Base-by-base conservation (phyloP, 1,284 basidiomycete genomes). In the Boletus smithii region DNA sequence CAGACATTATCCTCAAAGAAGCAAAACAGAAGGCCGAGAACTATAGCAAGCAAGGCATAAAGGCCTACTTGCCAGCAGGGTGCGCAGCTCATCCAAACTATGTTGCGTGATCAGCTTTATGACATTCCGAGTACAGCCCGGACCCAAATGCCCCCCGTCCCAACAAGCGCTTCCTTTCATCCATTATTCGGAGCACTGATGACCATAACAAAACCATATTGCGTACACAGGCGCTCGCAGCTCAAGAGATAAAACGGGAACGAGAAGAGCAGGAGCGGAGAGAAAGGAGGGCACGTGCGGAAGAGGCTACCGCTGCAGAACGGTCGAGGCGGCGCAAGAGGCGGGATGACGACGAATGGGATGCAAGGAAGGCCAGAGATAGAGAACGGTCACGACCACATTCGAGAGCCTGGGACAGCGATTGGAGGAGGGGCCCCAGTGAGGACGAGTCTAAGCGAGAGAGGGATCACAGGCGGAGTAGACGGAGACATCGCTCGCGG, bases 141-240 rank as follows among this genome's bases (percentile, higher is more conserved):
- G 82, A 84, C 53, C 76, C 72, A 47, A 88, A 83, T 59, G 83
- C 79, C 1, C 90, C 89, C 0, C 83, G 79, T 57, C 69, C 93
- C n/a, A 95, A 95, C 72, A 97, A 95, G 63, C 86, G 91, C 1
- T 97, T 97, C 67, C 73, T 97, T 17, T 80, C 84, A 0, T 85
- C 86, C 20, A 91, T 97, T 50, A 93, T 97, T 46, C 81, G 84
- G 51, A 91, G 80, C 53, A 95, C 94, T 3, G 92, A 94, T 61
- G 91, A 93, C 48, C 94, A 97, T 64, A 97, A 97, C 66, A 83
- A 84, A 65, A 83, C 87, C 11, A 73, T 97, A 16, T 70, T 93
- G 8, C 77, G 82, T 34, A 78, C 85, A 16, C 91, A 97, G 67
- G 84, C 86, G 0, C 68, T 78, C 16, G 83, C 85, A 24, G 88